Conservation (phyloP, 441 rosid genomes). For the Gossypium laxum region DNA sequence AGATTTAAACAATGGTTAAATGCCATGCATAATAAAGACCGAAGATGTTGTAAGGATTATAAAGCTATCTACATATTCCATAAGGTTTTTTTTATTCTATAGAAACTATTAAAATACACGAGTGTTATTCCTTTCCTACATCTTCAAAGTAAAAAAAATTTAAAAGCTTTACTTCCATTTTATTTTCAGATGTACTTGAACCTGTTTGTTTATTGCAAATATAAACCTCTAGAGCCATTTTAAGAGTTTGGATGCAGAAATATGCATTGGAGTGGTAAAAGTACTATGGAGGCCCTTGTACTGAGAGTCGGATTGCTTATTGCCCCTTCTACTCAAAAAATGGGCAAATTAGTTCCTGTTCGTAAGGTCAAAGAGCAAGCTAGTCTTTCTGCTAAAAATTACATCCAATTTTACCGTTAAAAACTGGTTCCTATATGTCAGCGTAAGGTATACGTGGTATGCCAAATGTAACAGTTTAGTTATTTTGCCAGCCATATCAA, state of each 20-base stretch:
- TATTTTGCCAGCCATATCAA: too few relatives aligned
- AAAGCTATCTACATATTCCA: background rate
- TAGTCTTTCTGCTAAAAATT: too few relatives aligned
- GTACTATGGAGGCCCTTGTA: too few relatives aligned
- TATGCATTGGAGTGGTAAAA: background rate
- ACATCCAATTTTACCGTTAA: too few relatives aligned
- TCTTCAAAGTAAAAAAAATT: background rate
- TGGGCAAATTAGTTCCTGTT: too few relatives aligned
- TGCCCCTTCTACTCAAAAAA: too few relatives aligned
- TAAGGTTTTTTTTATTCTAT: background rate
- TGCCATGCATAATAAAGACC: background rate
- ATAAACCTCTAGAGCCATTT: background rate
- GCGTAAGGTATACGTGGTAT: too few relatives aligned
- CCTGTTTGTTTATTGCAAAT: background rate
- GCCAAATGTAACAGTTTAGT: too few relatives aligned
- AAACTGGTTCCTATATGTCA: too few relatives aligned
- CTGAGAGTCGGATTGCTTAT: too few relatives aligned
- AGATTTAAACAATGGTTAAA: background rate
- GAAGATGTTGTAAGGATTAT: background rate
- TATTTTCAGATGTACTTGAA: background rate
- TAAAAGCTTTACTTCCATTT: background rate
- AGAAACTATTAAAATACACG: background rate
- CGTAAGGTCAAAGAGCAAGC: too few relatives aligned
- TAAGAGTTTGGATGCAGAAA: background rate
- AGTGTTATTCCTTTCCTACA: background rate